phyloP scores from a whole-genome alignment of 2,329 filamentous ascomycete species.

The Aspergillus sp. region DNA sequence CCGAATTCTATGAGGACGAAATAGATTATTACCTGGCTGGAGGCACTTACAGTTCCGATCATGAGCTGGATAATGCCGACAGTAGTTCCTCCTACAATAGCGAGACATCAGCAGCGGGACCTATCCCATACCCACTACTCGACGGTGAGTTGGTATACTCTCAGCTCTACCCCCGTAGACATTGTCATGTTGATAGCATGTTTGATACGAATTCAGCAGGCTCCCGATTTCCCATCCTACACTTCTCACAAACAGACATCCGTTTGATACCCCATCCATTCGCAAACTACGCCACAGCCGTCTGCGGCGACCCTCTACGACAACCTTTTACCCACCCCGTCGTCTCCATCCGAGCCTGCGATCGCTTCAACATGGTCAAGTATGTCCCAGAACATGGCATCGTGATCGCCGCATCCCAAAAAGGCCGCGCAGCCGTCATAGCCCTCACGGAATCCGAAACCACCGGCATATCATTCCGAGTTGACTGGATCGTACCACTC shows the following conservation, averaged over 20 bases:
- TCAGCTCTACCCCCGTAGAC: background rate
- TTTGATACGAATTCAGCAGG: conserved; percentile 22
- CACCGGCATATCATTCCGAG: conserved; percentile 50
- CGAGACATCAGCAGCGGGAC: conserved; percentile 13
- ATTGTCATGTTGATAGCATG: conserved; percentile 8
- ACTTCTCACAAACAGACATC: conserved; percentile 45
- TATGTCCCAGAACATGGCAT: conserved; percentile 62
- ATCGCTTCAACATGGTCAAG: conserved; percentile 60
- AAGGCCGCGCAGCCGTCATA: conserved; percentile 59
- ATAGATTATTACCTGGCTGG: conserved; percentile 20
- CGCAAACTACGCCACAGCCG: conserved; percentile 31
- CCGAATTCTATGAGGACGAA: conserved; percentile 21
- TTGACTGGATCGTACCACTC: conserved; percentile 60
- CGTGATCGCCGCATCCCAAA: conserved; percentile 59
- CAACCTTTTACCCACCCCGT: conserved; percentile 31
- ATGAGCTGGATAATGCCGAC: conserved; percentile 18
- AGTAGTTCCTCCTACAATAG: conserved; percentile 21
- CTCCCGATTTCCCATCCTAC: conserved; percentile 44
- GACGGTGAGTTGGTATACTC: conserved; percentile 20
- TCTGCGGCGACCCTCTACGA: conserved; percentile 33
- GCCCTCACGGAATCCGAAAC: conserved; percentile 48
- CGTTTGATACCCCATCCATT: conserved; percentile 39
- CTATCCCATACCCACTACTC: conserved; percentile 18
- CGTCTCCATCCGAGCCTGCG: conserved; percentile 32
- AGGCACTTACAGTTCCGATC: conserved; percentile 17